Evolutionary conservation across 371 early-diverging fungal species (phyloP), one percentile per base, ranked within the genome.

Genomic region (Phascolomyces articulosus): DNA sequence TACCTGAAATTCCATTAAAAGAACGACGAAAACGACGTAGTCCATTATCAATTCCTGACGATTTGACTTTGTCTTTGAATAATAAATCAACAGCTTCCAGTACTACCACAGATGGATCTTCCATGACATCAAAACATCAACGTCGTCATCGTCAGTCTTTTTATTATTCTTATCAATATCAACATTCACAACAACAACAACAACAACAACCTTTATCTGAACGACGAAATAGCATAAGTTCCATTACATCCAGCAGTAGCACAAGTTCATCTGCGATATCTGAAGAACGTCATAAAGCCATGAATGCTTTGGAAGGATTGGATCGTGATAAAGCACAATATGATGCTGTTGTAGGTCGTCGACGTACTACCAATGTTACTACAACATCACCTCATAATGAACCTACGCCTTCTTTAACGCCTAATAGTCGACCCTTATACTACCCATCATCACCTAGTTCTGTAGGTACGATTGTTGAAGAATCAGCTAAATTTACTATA

Each of bases 311-410:
- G 29, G 64, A 64, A 49, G 64, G 64, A 10, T 21, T 65, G 38
- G 65, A 58, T 24, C 64, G 60, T 13, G 73, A 73, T 26, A 73
- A 77, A 23, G 73, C 77, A 18, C 71, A 76, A 44, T 76, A 76
- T 20, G 77, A 76, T 18, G 77, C 77, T 3, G 60, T 70, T 18
- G 77, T 76, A 18, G 62, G 60, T 60, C 57, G 57, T 59, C 60
- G 47, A 16, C 60, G 47, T 28, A 40, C 58, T 27, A 24, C 54
- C 9, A 53, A 11, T 27, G 27, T 16, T 13, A 28, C 6, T 28
- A 28, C 62, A 2, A 21, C 62, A 0, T 38, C 62, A 20, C 23
- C 62, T 61, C 53, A 40, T 31, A 13, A 58, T n/a, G 58, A 24
- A 18, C 47, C 47, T 24, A 40, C 27, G 13, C 40, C 55, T 38